Conservation (phyloP, 2,329 filamentous ascomycete genomes). For the Cladosporium sphaerospermum region DNA sequence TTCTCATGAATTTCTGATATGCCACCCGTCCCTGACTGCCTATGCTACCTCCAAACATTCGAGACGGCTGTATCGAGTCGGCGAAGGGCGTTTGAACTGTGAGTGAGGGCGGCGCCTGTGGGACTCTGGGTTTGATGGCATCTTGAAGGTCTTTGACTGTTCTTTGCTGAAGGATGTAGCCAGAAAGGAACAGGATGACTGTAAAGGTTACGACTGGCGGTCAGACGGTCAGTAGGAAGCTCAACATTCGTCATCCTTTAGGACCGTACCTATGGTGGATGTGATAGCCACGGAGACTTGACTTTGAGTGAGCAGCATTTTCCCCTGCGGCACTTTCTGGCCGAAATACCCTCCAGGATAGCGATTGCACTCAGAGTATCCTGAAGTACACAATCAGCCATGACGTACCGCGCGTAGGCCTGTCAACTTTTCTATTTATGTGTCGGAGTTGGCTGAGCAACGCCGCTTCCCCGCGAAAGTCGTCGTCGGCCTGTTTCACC, state of each 20-base stretch:
- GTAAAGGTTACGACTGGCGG: constrained; percentile 33
- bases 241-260: not conserved
- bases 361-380: constrained; percentile 11
- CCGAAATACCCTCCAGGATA: not conserved
- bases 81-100: constrained; percentile 12
- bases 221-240: not conserved
- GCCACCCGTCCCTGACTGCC: constrained; percentile 19
- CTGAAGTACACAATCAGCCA: constrained; percentile 1
- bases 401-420: constrained; percentile 1
- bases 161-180: constrained; percentile 81
- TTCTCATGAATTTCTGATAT: constrained; percentile 23
- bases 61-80: constrained; percentile 19
- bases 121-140: constrained; percentile 56
- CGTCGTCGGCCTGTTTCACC: not conserved
- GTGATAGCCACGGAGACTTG: constrained; percentile 66
- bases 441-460: constrained; percentile 8
- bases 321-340: constrained; percentile 14
- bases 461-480: constrained; percentile 5
- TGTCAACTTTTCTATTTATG: constrained; percentile 3
- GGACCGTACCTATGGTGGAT: constrained; percentile 53
- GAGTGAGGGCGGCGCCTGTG: constrained; percentile 31
- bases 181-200: constrained; percentile 71
- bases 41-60: constrained; percentile 21
- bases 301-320: constrained; percentile 59
- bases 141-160: constrained; percentile 71